Percentiles rank a stretch among this genome's conserved stretches.
Conservation (phyloP, 208 protist species). For the Naegleria gruberi region DNA sequence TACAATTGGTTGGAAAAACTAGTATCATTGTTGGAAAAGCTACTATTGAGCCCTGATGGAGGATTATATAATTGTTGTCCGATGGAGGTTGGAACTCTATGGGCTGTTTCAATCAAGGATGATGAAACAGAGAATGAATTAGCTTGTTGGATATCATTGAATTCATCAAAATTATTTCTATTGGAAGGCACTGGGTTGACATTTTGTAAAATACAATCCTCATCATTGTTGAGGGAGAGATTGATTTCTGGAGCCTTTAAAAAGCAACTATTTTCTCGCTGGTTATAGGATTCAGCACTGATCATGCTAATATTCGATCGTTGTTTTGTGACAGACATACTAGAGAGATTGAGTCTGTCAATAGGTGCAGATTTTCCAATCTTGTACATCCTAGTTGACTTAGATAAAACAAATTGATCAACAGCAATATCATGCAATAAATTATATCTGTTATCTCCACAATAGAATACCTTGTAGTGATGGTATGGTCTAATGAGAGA, state of each 20-base stretch:
- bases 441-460: not conserved
- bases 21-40: not conserved
- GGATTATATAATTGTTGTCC: not conserved
- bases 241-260: not conserved
- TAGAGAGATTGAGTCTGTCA: not conserved
- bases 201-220: not conserved
- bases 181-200: no score
- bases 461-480: not conserved
- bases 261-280: not conserved
- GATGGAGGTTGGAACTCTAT: not conserved
- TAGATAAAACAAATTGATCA: not conserved
- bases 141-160: not conserved
- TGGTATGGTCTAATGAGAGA: not conserved
- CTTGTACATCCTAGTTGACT: not conserved
- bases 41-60: not conserved
- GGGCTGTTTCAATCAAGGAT: not conserved
- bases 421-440: not conserved
- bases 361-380: not conserved
- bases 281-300: not conserved
- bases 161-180: no score
- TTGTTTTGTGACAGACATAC: not conserved
- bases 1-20: not conserved
- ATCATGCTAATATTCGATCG: not conserved
- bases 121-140: not conserved
- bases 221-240: not conserved